A percentile compares a stretch with the other conserved stretches of the same genome.
Conservation (phyloP, 495 filamentous ascomycete genomes). For the Mycothermus thermophilus region DNA sequence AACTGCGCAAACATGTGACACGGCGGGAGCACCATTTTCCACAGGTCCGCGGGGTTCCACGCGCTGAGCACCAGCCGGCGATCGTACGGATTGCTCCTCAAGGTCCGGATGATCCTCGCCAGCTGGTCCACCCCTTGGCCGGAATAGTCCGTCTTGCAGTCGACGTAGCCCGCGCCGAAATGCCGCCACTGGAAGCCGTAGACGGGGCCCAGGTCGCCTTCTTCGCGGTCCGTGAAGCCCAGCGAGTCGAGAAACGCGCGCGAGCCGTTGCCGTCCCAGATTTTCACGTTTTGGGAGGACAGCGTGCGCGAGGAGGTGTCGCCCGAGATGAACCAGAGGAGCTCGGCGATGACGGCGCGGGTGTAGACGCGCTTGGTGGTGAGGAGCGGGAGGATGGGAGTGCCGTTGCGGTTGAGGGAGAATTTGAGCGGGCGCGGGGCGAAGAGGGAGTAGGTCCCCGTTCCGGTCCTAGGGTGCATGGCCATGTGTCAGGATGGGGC, state of each 20-base stretch:
- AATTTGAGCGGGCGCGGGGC: slow-evolving; percentile 78
- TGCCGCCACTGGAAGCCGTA: slow-evolving; percentile 99
- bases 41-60: slow-evolving; percentile 82
- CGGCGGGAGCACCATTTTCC: slow-evolving; percentile 85
- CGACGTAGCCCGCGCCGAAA: slow-evolving; percentile 80
- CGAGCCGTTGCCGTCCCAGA: slow-evolving; percentile 95
- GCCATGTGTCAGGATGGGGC: no score
- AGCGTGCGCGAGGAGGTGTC: slow-evolving; percentile 64
- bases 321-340: slow-evolving; percentile 91
- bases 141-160: slow-evolving; percentile 67
- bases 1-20: slow-evolving; percentile 99
- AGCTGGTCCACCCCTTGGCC: slow-evolving; percentile 88
- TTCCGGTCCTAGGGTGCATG: slow-evolving; percentile 82
- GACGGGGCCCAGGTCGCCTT: slow-evolving; percentile 85
- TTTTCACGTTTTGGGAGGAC: slow-evolving; percentile 67
- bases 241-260: slow-evolving; percentile 77
- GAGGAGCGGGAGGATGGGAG: slow-evolving; percentile 69
- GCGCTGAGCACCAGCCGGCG: slow-evolving; percentile 77
- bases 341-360: slow-evolving; percentile 79
- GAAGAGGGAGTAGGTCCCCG: slow-evolving; percentile 80
- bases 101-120: slow-evolving; percentile 68
- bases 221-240: slow-evolving; percentile 62
- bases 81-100: slow-evolving; percentile 72
- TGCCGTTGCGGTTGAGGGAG: slow-evolving; percentile 48
- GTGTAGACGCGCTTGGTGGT: slow-evolving; percentile 96